phyloP scores from a whole-genome alignment of 768 basidiomycete species.

The Atractiella rhizophila region DNA sequence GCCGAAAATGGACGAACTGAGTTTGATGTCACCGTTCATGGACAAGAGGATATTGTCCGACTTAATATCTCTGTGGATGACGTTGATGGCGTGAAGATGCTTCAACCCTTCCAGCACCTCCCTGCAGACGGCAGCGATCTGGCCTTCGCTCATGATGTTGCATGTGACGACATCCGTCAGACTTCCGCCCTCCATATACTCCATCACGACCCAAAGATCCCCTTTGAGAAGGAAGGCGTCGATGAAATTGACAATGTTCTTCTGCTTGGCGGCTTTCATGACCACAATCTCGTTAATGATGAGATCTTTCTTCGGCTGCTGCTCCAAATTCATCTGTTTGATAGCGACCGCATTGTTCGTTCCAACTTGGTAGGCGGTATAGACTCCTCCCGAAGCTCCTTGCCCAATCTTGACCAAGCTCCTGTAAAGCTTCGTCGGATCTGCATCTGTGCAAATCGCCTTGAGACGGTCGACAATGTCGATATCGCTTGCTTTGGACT shows the following conservation, averaged over 20 bases:
- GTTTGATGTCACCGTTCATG: constrained; percentile 84
- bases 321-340: constrained; percentile 99
- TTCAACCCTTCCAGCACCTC: constrained; percentile 81
- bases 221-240: constrained; percentile 95
- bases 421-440: constrained; percentile 78
- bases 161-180: constrained; percentile 78
- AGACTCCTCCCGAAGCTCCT: constrained; percentile 92
- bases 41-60: constrained; percentile 86
- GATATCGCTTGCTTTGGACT: constrained; percentile 44
- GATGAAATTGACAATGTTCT: constrained; percentile 95
- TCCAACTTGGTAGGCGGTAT: constrained; percentile 91
- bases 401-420: constrained; percentile 92
- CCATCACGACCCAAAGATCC: constrained; percentile 99
- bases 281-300: constrained; percentile 99
- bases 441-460: constrained; percentile 88
- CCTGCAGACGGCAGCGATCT: constrained; percentile 84
- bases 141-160: constrained; percentile 92
- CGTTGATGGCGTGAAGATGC: constrained; percentile 82
- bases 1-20: constrained; percentile 40
- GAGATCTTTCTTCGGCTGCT: constrained; percentile 96
- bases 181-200: constrained; percentile 75
- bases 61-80: constrained; percentile 98
- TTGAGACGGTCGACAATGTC: constrained; percentile 78
- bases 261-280: constrained; percentile 80
- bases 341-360: constrained; percentile 85